phyloP scores from a whole-genome alignment of 2,329 filamentous ascomycete species.

The Aspergillus viridinutans region DNA sequence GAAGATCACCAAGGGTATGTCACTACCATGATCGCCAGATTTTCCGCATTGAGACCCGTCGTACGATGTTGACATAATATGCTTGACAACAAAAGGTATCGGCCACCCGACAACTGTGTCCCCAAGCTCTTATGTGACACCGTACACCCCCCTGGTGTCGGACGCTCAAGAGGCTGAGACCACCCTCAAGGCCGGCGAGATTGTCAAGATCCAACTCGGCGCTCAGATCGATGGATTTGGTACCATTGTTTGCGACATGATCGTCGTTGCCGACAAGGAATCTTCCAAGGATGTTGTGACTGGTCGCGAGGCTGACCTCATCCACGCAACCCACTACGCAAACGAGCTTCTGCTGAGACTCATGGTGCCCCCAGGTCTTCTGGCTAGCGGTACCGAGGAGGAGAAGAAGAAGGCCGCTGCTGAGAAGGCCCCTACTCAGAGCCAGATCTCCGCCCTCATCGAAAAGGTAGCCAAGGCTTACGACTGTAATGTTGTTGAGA shows the following conservation, averaged over 20 bases:
- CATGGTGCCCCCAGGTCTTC: constrained; percentile 83
- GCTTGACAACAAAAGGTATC: constrained; percentile 58
- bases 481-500: constrained; percentile 90
- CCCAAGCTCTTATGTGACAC: constrained; percentile 88
- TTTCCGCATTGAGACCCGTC: constrained; percentile 1
- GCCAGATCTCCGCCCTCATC: constrained; percentile 78
- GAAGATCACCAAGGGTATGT: constrained; percentile 84
- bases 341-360: constrained; percentile 91
- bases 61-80: constrained; percentile 18
- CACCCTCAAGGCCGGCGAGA: constrained; percentile 77
- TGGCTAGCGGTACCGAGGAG: constrained; percentile 80
- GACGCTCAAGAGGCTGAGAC: constrained; percentile 79
- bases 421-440: constrained; percentile 77
- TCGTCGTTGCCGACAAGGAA: constrained; percentile 65
- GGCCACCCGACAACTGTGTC: constrained; percentile 93
- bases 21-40: neutral
- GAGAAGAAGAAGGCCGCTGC: constrained; percentile 89
- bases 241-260: constrained; percentile 90
- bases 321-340: constrained; percentile 88
- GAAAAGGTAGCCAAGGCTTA: constrained; percentile 91
- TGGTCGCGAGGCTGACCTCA: constrained; percentile 77
- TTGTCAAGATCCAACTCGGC: constrained; percentile 97
- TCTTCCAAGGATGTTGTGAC: constrained; percentile 62
- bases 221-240: constrained; percentile 97
- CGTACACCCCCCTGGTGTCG: constrained; percentile 86